These are phyloP conservation scores for Salix exigua DNA, from an alignment of 345 rosid genomes.

Conservation along the genomic window DNA sequence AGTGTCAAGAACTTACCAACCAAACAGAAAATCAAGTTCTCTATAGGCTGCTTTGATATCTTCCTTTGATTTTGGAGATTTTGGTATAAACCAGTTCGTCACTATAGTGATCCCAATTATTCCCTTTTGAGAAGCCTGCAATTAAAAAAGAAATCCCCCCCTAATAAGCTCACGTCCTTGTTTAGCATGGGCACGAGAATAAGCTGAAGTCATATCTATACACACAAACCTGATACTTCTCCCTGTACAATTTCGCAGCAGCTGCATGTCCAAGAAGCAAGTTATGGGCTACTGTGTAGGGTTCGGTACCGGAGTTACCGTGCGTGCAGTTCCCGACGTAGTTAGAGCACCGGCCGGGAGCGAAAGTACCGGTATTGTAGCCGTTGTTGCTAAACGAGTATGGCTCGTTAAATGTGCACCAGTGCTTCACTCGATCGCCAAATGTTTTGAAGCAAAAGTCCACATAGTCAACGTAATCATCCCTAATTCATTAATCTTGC, in stretches of 20 bases:
- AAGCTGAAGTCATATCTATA: no score
- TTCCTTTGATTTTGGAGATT: neutral
- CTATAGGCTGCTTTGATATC: constrained; percentile 15
- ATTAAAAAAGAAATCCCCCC: no score
- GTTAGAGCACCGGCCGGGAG: constrained; percentile 53
- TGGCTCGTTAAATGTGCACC: constrained; percentile 37
- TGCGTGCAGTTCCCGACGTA: constrained; percentile 31
- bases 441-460: constrained; percentile 35
- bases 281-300: constrained; percentile 35
- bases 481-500: neutral
- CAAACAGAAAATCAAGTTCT: constrained; percentile 17
- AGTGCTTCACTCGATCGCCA: constrained; percentile 33
- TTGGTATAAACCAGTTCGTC: constrained; percentile 28
- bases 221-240: constrained; percentile 35
- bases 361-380: constrained; percentile 19
- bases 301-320: constrained; percentile 43
- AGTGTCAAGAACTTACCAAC: constrained; percentile 9
- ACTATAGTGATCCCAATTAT: constrained; percentile 26
- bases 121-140: constrained; percentile 39
- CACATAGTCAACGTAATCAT: constrained; percentile 24
- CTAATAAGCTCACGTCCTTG: no score
- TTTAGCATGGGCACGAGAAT: no score
- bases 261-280: constrained; percentile 41
- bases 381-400: constrained; percentile 8
- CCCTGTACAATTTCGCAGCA: constrained; percentile 29